A percentile compares a stretch with the other conserved stretches of the same genome.
Conservation (phyloP, 176 grass and related monocot genomes). For the Hordeum marinum region DNA sequence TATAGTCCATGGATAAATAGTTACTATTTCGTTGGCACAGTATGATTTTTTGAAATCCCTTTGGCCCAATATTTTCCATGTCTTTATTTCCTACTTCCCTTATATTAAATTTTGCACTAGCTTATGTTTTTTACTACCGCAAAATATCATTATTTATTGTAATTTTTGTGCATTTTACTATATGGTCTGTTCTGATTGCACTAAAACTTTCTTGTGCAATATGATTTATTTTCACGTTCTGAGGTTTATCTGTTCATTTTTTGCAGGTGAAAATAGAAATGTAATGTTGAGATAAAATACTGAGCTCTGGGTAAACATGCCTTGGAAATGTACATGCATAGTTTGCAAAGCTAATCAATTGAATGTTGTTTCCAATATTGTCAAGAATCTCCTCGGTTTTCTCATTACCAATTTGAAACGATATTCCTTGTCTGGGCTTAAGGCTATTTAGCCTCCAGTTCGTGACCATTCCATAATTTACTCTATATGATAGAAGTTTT, state of each 20-base stretch:
- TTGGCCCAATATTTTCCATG: no score
- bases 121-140: constrained; percentile 36
- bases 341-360: neutral
- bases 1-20: neutral
- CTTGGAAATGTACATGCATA: neutral
- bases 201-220: neutral
- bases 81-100: no score
- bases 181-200: neutral
- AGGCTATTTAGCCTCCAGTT: neutral
- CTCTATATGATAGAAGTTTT: neutral
- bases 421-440: neutral
- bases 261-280: neutral
- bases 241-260: no score
- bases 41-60: no score
- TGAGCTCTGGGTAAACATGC: neutral
- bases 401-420: neutral
- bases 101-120: no score
- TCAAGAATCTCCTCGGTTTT: neutral
- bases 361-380: neutral
- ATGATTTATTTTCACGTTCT: no score
- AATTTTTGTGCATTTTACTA: neutral
- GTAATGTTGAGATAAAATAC: neutral
- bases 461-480: no score
- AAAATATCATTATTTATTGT: neutral
- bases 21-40: neutral